Base-by-base conservation (phyloP, 139 green algal genomes). In the Medakamo hakoo region DNA sequence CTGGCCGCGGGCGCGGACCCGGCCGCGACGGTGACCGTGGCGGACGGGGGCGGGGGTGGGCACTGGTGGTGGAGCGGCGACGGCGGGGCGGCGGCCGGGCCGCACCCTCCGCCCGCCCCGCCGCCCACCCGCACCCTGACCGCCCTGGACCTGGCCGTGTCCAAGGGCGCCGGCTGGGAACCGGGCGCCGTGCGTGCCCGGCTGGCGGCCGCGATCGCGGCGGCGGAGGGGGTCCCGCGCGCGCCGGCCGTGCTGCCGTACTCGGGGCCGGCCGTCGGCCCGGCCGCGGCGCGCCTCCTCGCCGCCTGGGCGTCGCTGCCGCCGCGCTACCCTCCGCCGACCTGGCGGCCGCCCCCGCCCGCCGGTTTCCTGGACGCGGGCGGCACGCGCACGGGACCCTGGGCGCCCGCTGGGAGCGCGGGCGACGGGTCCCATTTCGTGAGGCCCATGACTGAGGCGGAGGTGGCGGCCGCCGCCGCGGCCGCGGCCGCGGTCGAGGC, bases 1-100 rank as follows among this genome's bases (percentile, higher is more conserved):
- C 63, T 80, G 49, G 40, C 65, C 20, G 24, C 59, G 25, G 74
- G 74, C 0, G 74, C 71, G 2, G 71, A 80, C 40, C 29, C 74
- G 23, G 29, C 14, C 14, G 16, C 40, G n/a, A 29, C 73, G 3
- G 21, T 18, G 2, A 62, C 59, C n/a, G 66, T 68, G 18, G 26
- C 60, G 28, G 3, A 27, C 31, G 18, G n/a, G n/a, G 55, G 27
- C 3, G 57, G 56, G 59, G 14, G 31, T 20, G 48, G 25, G 26
- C 57, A 25, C 20, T 55, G 55, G 4, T 21, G 26, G 14, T 9
- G 18, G 28, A 25, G 40, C 62, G 4, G n/a, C 4, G 58, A 26
- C 16, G 4, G 27, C 58, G 4, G 48, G 69, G 27, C 59, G 69
- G 3, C 40, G 66, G 4, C 68, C 65, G 1, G 65, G 63, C 21